Base-by-base conservation (phyloP, 371 early-diverging fungal species). In the Funneliformis caledonium region DNA sequence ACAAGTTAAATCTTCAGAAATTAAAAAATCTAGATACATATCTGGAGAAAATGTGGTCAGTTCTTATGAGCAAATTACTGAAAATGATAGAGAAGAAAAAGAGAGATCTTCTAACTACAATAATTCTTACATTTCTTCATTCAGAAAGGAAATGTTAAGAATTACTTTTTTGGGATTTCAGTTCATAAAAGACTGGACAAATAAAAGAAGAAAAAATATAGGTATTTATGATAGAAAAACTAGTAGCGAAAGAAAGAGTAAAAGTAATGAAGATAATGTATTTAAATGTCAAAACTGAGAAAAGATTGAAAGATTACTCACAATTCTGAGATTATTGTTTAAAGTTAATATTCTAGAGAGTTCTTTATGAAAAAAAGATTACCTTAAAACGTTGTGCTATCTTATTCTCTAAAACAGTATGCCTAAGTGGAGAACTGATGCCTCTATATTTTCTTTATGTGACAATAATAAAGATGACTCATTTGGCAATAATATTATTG, bases 101-200 rank as follows among this genome's bases (percentile, higher is more conserved):
- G 70, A 9, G 0, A 31, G 31, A 42, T 74, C 74, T 19, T 31
- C 74, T 31, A 33, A 5, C 31, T 59, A 56, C 74, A 0, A 4
- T 74, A 74, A 74, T 56, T n/a, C 1, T 43, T 19, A 69, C 33
- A 19, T n/a, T 43, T 2, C 9, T 43, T 0, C 9, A 10, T 3
- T 7, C 1, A 59, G 56, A 74, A 56, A 19, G 26, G 74, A 59
- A 74, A 31, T 4, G 26, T 74, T 43, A 10, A 19, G 74, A 33
- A 50, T 48, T 74, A 74, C 47, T 74, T 74, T 47, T 74, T 74
- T 59, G 56, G 74, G 59, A 37, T 50, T 10, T 16, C 74, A 74
- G 5, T 74, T 74, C 74, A 59, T 74, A 59, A 3, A 31, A 31
- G 74, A 56, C 16, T 11, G 72, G 37, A 72, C 0, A 69, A 73